Base-by-base conservation (phyloP, 1,284 basidiomycete species). In the Ganoderma lingzhi region DNA sequence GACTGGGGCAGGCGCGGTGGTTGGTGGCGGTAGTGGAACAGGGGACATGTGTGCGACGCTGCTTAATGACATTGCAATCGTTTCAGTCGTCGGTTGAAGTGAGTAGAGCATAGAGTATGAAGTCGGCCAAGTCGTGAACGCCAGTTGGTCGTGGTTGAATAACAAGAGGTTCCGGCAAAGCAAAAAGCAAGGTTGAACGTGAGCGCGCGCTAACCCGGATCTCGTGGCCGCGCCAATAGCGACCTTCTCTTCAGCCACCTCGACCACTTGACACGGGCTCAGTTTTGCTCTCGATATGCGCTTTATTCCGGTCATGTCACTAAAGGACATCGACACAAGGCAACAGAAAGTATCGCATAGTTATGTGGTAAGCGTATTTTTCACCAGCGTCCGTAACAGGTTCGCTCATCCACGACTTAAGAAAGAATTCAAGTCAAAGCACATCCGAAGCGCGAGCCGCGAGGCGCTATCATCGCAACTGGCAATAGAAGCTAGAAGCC, bases 161-260 rank as follows among this genome's bases (percentile, higher is more conserved):
- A 19, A n/a, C n/a, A n/a, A 39, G 58, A n/a, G 37, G 35, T 4
- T 19, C 12, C 58, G 58, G 58, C 35, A 58, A 58, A 39, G 30
- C 15, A n/a, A 56, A 58, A 58, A 39, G 30, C 15, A n/a, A 56
- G 10, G 35, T 39, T 39, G 35, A 59, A 59, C 37, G 37, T 9
- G 58, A 35, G 37, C 35, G 58, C 58, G 58, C 58, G 58, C 58
- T 39, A 59, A 35, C 17, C 6, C 37, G 58, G 19, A 39, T 19
- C 58, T 59, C 58, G 58, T 59, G 58, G 58, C 35, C 58, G 58
- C n/a, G 19, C 37, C 17, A 35, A 35, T 58, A 17, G 55, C 55
- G 17, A 37, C 23, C 6, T 56, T 10, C 28, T 35, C 58, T 59
- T 10, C 58, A 19, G 35, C 35, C 58, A 39, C 35, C 30, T 59